Base-by-base conservation (phyloP, 2,329 filamentous ascomycete genomes). In the Sarocladiaceae sp. region DNA sequence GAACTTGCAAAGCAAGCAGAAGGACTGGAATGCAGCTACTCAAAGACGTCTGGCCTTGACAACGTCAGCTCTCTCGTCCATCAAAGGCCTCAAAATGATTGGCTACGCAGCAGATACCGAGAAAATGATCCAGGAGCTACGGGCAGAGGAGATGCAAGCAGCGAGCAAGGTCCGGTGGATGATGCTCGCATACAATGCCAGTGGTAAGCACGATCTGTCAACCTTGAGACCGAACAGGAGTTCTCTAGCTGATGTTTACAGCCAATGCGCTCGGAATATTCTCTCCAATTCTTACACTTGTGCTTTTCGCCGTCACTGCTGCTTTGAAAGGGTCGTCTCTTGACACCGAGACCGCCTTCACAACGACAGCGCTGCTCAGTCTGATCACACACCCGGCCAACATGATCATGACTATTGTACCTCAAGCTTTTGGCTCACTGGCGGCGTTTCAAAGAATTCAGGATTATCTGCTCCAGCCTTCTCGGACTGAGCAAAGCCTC, bases 181-280 rank as follows among this genome's bases (percentile, higher is more conserved):
- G 23, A 69, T 63, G 60, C 62, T 73, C 0, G 59, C 60, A 15
- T 72, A 74, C 53, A 71, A 71, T 53, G 67, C 69, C 1, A 68
- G 66, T 18, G 71, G 71, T 72, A 52, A 50, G 62, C 63, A 23
- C 15, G 22, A 33, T 23, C 13, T 26, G n/a, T n/a, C n/a, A n/a
- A n/a, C n/a, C 40, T 4, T 46, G 5, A 28, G 10, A 42, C 25
- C 10, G 23, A n/a, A 7, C 37, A 10, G 18, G 3, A 26, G 11
- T 31, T n/a, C 17, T 17, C n/a, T 31, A 10, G 48, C 40, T 55
- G 31, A 53, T 13, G 22, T 46, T 37, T 6, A 15, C 31, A 70
- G 71, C 71, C 7, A 74, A 74, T 56, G 68, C 69, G 0, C 56
- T 72, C 6, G 71, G 71, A 0, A 69, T 74, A 33, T 74, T 74